phyloP scores from a whole-genome alignment of 2,329 filamentous ascomycete species.

The Colletotrichum cordylinicola region DNA sequence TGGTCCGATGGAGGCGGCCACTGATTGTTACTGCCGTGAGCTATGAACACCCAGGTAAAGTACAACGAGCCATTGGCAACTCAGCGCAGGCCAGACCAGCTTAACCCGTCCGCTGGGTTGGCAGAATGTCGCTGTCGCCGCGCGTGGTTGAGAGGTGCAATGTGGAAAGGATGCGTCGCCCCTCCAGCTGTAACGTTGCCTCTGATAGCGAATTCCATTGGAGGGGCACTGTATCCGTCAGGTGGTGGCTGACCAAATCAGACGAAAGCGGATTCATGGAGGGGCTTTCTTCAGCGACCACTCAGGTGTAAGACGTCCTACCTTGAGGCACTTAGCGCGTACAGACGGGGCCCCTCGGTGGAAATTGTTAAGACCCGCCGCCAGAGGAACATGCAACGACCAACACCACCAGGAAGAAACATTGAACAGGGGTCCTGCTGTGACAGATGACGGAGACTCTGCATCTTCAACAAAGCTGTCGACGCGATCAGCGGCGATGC shows the following conservation, averaged over 20 bases:
- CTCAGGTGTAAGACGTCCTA: not conserved
- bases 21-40: not conserved
- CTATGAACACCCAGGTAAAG: not conserved
- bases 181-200: constrained; percentile 22
- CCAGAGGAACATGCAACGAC: constrained; percentile 12
- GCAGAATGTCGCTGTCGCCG: not conserved
- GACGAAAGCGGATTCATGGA: constrained; percentile 6
- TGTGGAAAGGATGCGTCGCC: constrained; percentile 1
- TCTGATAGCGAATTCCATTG: not conserved
- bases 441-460: not conserved
- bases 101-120: not conserved
- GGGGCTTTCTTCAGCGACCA: not conserved
- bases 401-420: not conserved
- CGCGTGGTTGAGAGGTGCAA: not conserved
- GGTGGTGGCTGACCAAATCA: constrained; percentile 8
- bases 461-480: not conserved
- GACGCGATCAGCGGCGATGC: not conserved
- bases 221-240: not conserved
- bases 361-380: constrained; percentile 6
- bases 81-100: not conserved
- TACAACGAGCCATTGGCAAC: not conserved
- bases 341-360: not conserved
- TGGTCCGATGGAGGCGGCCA: not conserved
- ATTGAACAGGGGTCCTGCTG: not conserved
- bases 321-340: not conserved